Evolutionary conservation across 176 grass and related monocot species (phyloP), one percentile per base, ranked within the genome.

Genomic region (Lolium rigidum): DNA sequence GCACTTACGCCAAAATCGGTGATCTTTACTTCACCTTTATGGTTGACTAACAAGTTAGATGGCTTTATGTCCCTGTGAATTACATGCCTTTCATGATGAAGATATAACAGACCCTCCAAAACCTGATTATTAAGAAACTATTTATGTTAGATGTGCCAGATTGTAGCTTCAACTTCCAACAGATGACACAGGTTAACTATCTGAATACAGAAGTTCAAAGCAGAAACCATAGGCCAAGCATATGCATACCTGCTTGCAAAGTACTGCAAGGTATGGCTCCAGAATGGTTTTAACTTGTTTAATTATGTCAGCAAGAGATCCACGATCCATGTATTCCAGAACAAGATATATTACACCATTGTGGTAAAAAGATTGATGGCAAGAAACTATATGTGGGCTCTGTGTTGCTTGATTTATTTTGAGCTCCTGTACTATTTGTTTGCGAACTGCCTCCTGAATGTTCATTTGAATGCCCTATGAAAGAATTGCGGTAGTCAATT

Each of bases 321-420:
- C 96, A 52, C 93, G 89, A 73, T 98, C 91, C 96, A 98, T 98
- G 81, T 98, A 98, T 77, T 98, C 96, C 72, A 98, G 77, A 58
- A 98, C 90, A 72, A 98, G 96, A 89, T 92, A 98, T 90, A 98
- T 98, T 51, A 98, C 93, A 71, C 96, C 96, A 77, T 98, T 98
- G 78, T 98, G 96, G 82, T 98, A 98, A 81, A 98, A 98, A 57
- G 93, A 94, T 86, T 98, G 93, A 74, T 95, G 92, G 48, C 96
- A 98, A 81, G 92, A 82, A 82, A 98, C 96, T 55, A 95, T 84
- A 83, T 94, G 85, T 4, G 96, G 86, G 64, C 80, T 90, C 91
- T 89, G 88, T 70, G 93, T 83, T 81, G 90, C 96, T 89, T 91
- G 86, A 87, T 98, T 98, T 91, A 98, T 98, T 95, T 98, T 98